phyloP scores from a whole-genome alignment of 306 rosid genomes.

The Parietaria judaica region DNA sequence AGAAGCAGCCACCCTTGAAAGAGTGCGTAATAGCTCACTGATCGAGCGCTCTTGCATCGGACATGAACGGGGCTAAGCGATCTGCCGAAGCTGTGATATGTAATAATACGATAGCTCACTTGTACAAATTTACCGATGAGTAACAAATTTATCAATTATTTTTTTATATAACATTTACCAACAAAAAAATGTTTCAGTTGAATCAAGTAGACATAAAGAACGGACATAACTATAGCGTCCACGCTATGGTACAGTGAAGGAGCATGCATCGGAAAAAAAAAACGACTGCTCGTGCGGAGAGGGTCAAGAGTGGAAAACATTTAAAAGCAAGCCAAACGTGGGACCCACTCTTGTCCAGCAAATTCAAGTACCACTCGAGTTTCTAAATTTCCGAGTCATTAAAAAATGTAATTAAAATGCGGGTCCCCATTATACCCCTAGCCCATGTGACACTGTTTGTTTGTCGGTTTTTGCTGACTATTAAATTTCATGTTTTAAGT shows the following conservation, averaged over 20 bases:
- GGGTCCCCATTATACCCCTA: constrained; percentile 14
- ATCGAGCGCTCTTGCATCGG: not conserved
- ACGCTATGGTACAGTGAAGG: not conserved
- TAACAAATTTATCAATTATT: too few relatives aligned
- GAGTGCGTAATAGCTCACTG: not conserved
- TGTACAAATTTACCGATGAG: too few relatives aligned
- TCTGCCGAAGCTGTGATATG: too few relatives aligned
- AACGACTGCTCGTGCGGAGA: constrained; percentile 11
- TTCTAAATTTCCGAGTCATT: not conserved
- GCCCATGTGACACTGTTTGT: constrained; percentile 39
- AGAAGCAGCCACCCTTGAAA: not conserved
- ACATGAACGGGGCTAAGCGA: too few relatives aligned
- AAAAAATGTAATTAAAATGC: not conserved
- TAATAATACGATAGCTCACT: too few relatives aligned
- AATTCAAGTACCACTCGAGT: constrained; percentile 28
- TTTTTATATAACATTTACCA: too few relatives aligned
- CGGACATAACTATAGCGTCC: not conserved
- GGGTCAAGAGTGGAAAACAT: not conserved
- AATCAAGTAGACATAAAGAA: not conserved
- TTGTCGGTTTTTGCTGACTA: constrained; percentile 24
- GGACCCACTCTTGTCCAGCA: constrained; percentile 24
- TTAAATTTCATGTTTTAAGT: not conserved
- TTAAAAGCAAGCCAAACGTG: not conserved
- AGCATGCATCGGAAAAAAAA: not conserved
- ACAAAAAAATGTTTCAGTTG: too few relatives aligned